These are phyloP conservation scores for Colletotrichum orbiculare DNA, from an alignment of 2,329 filamentous ascomycete species.

Conservation along the genomic window DNA sequence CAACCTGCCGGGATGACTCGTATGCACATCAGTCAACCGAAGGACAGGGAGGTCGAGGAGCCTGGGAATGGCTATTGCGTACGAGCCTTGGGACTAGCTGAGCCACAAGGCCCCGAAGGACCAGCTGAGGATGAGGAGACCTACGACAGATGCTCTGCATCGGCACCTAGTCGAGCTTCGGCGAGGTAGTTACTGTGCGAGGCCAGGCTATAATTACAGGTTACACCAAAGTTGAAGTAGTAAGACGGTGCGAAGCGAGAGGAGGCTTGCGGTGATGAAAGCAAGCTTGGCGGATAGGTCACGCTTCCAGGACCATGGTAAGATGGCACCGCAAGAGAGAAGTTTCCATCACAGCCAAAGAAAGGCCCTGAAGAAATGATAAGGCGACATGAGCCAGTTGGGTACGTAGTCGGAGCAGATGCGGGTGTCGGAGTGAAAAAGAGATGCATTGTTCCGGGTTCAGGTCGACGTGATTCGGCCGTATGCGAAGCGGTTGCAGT, in stretches of 20 bases:
- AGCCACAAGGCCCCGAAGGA: background rate
- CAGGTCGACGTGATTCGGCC: slow-evolving; percentile 15
- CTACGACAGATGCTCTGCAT: no score
- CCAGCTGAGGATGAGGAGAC: no score
- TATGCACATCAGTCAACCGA: slow-evolving; percentile 12
- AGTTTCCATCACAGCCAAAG: background rate
- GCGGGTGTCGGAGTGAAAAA: background rate
- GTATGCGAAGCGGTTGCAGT: slow-evolving; percentile 18
- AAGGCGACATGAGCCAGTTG: background rate
- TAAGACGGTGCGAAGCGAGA: slow-evolving; percentile 33
- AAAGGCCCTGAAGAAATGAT: background rate
- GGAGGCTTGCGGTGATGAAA: slow-evolving; percentile 9
- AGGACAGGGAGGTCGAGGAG: background rate
- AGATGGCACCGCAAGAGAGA: slow-evolving; percentile 6
- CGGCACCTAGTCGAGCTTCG: no score
- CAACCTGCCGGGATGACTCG: slow-evolving; percentile 28
- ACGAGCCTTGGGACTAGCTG: background rate
- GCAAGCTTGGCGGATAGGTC: slow-evolving; percentile 21
- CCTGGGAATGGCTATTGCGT: background rate
- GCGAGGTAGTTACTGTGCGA: no score
- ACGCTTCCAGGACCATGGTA: slow-evolving; percentile 32
- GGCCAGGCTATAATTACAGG: background rate
- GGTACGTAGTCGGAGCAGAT: no score
- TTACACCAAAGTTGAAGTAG: slow-evolving; percentile 24
- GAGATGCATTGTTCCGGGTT: background rate